phyloP scores from a whole-genome alignment of 257 asterid species.

The Plantago ovata region DNA sequence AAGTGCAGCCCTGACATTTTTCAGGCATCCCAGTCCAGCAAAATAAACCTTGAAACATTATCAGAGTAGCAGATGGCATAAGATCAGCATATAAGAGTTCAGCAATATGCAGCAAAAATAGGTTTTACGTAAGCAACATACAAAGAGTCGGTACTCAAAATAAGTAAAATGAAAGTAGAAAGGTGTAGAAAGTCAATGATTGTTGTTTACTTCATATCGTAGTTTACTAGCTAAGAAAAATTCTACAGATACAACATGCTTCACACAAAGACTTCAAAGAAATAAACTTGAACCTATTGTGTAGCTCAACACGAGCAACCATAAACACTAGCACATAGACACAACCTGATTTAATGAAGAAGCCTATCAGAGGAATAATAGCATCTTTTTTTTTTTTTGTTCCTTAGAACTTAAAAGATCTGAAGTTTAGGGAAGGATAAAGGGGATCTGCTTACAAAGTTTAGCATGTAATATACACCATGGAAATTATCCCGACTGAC shows the following conservation, averaged over 20 bases:
- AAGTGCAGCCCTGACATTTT: constrained; percentile 97
- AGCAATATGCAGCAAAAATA: constrained; percentile 6
- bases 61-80: constrained; percentile 15
- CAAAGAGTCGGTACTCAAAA: constrained; percentile 4
- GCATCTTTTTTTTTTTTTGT: too few species aligned
- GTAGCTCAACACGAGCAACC: too few species aligned
- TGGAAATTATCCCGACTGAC: too few species aligned
- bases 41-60: constrained; percentile 71
- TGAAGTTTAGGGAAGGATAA: too few species aligned
- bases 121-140: constrained; percentile 5
- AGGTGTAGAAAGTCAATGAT: constrained; percentile 23
- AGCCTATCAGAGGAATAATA: too few species aligned
- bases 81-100: constrained; percentile 16
- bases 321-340: too few species aligned
- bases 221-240: constrained; percentile 37
- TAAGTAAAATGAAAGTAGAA: constrained; percentile 9
- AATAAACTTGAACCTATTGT: too few species aligned
- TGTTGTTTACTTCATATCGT: constrained; percentile 35
- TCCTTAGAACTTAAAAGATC: too few species aligned
- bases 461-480: too few species aligned
- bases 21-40: constrained; percentile 98
- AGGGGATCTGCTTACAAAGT: too few species aligned
- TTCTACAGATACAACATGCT: not conserved
- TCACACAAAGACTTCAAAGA: not conserved
- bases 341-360: too few species aligned